Percentiles rank a stretch among this genome's conserved stretches.
Evolutionary conservation across 495 filamentous ascomycete species (phyloP).

Genomic region (Daldinia loculata): DNA sequence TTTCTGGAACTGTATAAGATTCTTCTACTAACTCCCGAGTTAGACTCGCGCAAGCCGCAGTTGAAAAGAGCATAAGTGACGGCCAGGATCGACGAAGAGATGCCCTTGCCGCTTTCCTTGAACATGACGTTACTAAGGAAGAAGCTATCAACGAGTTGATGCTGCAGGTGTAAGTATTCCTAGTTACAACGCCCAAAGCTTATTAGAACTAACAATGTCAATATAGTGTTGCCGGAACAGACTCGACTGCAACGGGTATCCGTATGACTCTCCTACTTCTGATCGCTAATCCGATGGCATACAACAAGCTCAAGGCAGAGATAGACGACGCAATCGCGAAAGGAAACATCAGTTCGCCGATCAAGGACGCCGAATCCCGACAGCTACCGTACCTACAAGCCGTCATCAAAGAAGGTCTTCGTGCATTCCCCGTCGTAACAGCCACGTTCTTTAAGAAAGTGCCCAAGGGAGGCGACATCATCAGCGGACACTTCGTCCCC

Average conservation of each 20-base stretch:
- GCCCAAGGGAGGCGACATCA: constrained; percentile 37
- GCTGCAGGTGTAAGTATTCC: constrained; percentile 49
- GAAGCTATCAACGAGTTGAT: constrained; percentile 54
- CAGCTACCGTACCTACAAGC: constrained; percentile 58
- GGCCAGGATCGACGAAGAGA: constrained; percentile 42
- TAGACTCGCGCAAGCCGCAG: constrained; percentile 50
- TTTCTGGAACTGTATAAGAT: not conserved
- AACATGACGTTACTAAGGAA: constrained; percentile 49
- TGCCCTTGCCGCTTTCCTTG: constrained; percentile 57
- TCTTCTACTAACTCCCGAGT: not conserved
- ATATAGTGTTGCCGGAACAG: constrained; percentile 63
- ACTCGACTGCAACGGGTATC: constrained; percentile 68
- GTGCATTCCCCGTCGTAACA: constrained; percentile 50
- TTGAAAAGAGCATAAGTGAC: constrained; percentile 42
- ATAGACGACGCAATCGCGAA: constrained; percentile 54
- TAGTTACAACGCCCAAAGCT: not conserved
- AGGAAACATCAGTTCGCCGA: constrained; percentile 41
- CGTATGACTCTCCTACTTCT: constrained; percentile 64
- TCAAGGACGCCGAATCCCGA: constrained; percentile 51
- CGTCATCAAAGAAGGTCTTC: constrained; percentile 57
- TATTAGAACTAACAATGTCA: not conserved
- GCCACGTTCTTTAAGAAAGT: constrained; percentile 45
- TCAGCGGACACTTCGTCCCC: constrained; percentile 42
- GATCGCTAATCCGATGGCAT: constrained; percentile 55
- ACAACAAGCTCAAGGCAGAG: constrained; percentile 64